phyloP scores from a whole-genome alignment of 257 asterid genomes.

The Jacaranda copaia region DNA sequence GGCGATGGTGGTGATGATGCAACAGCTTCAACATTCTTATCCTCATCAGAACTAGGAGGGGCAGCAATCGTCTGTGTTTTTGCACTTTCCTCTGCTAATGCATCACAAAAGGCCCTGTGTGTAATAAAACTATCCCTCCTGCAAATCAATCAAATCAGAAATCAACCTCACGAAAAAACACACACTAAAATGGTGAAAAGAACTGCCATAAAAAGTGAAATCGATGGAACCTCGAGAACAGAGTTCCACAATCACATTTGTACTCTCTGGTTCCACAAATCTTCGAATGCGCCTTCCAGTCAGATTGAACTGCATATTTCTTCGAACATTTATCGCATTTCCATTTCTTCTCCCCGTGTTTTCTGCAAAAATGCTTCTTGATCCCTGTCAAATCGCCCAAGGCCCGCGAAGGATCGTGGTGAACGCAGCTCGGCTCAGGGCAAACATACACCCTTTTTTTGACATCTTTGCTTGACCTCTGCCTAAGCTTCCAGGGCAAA shows the following conservation, averaged over 20 bases:
- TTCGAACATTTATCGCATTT: constrained; percentile 80
- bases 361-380: constrained; percentile 79
- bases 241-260: constrained; percentile 82
- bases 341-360: constrained; percentile 89
- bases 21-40: constrained; percentile 41
- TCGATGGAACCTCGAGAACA: constrained; percentile 60
- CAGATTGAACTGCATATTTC: constrained; percentile 82
- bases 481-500: constrained; percentile 81
- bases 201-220: background rate
- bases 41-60: constrained; percentile 50
- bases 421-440: constrained; percentile 73
- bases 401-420: constrained; percentile 79
- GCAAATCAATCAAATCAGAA: constrained; percentile 37
- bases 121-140: constrained; percentile 92
- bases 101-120: constrained; percentile 87
- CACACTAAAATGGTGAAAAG: background rate
- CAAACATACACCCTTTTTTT: constrained; percentile 79
- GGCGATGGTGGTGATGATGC: constrained; percentile 40
- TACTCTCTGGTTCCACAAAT: constrained; percentile 86
- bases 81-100: constrained; percentile 73
- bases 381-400: constrained; percentile 85
- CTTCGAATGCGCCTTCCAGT: constrained; percentile 84
- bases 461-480: constrained; percentile 65
- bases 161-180: background rate
- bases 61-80: constrained; percentile 45